Evolutionary conservation across 129 eudicot species (phyloP).

Genomic region (Pulicaria dysenterica): DNA sequence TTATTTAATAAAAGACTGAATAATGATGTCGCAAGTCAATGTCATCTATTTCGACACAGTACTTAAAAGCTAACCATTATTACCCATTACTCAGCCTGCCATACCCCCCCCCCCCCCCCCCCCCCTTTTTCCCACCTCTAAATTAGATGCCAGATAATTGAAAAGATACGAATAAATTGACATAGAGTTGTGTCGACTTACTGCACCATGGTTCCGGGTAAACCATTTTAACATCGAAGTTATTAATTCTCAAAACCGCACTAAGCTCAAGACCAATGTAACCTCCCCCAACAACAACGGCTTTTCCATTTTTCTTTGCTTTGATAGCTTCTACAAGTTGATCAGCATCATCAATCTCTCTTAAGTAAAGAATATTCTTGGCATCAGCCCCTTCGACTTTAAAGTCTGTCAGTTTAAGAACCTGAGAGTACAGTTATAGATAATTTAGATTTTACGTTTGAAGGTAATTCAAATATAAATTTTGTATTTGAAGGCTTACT

Average conservation of each 20-base stretch:
- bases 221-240: slow-evolving; percentile 86
- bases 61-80: background rate
- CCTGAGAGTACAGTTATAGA: slow-evolving; percentile 48
- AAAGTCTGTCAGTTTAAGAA: slow-evolving; percentile 79
- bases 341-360: slow-evolving; percentile 97
- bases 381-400: slow-evolving; percentile 94
- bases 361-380: slow-evolving; percentile 81
- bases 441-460: background rate
- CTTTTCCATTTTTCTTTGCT: slow-evolving; percentile 90
- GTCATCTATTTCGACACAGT: background rate
- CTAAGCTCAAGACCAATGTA: slow-evolving; percentile 98
- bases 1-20: background rate
- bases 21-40: background rate
- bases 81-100: background rate
- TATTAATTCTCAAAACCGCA: slow-evolving; percentile 77
- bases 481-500: slow-evolving; percentile 41
- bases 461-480: background rate
- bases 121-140: background rate
- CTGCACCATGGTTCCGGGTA: slow-evolving; percentile 99
- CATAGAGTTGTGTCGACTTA: slow-evolving; percentile 51
- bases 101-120: background rate
- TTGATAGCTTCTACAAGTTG: slow-evolving; percentile 82
- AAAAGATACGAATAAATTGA: background rate
- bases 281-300: slow-evolving; percentile 95
- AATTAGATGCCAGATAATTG: background rate